Conservation (phyloP, 805 yeast genomes). For the Hanseniaspora mollemarum region DNA sequence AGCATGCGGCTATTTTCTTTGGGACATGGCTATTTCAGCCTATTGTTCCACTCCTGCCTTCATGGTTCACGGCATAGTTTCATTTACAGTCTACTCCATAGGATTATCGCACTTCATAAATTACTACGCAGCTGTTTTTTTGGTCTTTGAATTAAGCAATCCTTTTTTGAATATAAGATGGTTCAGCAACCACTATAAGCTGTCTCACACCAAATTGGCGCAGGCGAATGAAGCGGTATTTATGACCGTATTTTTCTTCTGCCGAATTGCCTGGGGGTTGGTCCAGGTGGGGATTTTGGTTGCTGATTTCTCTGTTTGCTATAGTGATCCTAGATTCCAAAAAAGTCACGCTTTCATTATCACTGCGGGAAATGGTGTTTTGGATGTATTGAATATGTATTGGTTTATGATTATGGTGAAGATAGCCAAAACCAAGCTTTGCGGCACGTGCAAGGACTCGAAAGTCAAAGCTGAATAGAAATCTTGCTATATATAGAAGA, state of each 20-base stretch:
- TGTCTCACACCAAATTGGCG: conserved; percentile 32
- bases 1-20: conserved; percentile 69
- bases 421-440: conserved; percentile 37
- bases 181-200: conserved; percentile 43
- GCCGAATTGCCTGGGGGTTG: conserved; percentile 74
- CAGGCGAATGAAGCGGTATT: conserved; percentile 50
- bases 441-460: background rate
- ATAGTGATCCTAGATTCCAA: conserved; percentile 37
- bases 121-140: conserved; percentile 67
- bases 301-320: conserved; percentile 36
- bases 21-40: conserved; percentile 67
- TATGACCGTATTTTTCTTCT: conserved; percentile 53
- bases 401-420: conserved; percentile 76
- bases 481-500: too few relatives aligned
- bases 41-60: conserved; percentile 49
- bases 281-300: conserved; percentile 46
- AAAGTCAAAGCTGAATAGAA: background rate
- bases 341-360: conserved; percentile 30
- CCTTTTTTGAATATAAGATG: conserved; percentile 84
- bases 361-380: conserved; percentile 42
- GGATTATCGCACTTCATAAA: conserved; percentile 59
- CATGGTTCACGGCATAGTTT: conserved; percentile 64
- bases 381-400: conserved; percentile 53
- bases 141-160: conserved; percentile 73
- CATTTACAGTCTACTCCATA: conserved; percentile 56